A percentile compares a stretch with the other conserved stretches of the same genome.
Conservation (phyloP, 495 filamentous ascomycete species). For the Penicillium arizonense region DNA sequence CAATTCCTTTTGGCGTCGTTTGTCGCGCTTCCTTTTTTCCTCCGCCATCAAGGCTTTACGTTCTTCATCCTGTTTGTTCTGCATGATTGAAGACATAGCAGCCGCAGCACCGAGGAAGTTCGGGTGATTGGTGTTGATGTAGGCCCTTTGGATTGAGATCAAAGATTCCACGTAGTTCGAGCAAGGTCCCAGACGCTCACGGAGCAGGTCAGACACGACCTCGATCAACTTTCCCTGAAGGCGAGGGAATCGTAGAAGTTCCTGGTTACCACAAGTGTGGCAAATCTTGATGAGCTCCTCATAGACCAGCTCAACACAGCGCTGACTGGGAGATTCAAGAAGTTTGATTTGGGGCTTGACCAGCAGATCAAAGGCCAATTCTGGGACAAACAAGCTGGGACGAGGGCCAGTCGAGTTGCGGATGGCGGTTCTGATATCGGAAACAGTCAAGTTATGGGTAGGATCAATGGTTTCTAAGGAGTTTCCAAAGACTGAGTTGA, state of each 20-base stretch:
- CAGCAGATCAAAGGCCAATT: constrained; percentile 94
- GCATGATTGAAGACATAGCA: constrained; percentile 96
- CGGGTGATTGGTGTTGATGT: constrained; percentile 99
- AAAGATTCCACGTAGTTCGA: constrained; percentile 92
- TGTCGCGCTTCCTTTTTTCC: constrained; percentile 80
- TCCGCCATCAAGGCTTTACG: constrained; percentile 75
- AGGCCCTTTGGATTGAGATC: constrained; percentile 94
- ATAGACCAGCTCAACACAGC: constrained; percentile 97
- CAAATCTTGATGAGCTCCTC: constrained; percentile 99
- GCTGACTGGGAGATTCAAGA: constrained; percentile 89
- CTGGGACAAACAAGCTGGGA: constrained; percentile 93
- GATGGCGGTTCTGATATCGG: constrained; percentile 98
- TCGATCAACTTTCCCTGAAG: constrained; percentile 97
- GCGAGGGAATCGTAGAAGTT: constrained; percentile 86
- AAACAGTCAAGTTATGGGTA: constrained; percentile 87
- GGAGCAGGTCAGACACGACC: constrained; percentile 93
- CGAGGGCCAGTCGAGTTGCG: constrained; percentile 96
- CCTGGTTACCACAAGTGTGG: constrained; percentile 95
- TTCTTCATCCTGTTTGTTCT: constrained; percentile 90
- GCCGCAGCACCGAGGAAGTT: constrained; percentile 97
- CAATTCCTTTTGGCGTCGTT: constrained; percentile 75
- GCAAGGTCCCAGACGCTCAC: constrained; percentile 85
- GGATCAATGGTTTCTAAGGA: constrained; percentile 95
- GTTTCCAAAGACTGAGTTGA: constrained; percentile 98
- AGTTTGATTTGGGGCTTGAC: constrained; percentile 99